These are phyloP conservation scores for Blastobotrys americana DNA, from an alignment of 805 yeast genomes.

Conservation along the genomic window DNA sequence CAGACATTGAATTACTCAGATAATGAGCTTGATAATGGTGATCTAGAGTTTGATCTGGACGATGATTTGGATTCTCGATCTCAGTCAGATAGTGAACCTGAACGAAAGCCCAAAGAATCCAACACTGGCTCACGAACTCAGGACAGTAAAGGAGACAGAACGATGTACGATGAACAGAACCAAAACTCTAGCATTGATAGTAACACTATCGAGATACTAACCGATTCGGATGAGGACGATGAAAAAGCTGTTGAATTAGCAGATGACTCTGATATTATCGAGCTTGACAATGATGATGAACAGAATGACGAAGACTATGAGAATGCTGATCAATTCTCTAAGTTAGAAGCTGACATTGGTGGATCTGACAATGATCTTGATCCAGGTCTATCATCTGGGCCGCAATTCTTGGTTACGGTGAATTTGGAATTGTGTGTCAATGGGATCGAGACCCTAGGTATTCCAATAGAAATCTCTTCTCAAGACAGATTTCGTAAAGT, in stretches of 20 bases:
- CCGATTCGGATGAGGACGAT: constrained; percentile 8
- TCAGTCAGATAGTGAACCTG: too few relatives aligned
- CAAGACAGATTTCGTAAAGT: not conserved
- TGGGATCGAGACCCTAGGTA: not conserved
- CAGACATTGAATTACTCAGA: too few relatives aligned
- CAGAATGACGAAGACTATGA: constrained; percentile 1
- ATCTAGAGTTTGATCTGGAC: too few relatives aligned
- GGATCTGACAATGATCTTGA: not conserved
- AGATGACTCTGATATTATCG: not conserved
- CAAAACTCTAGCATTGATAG: constrained; percentile 1
- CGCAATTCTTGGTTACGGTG: not conserved
- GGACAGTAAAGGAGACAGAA: too few relatives aligned
- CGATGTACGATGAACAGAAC: too few relatives aligned
- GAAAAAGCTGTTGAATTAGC: not conserved
- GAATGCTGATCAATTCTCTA: not conserved
- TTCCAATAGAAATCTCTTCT: not conserved
- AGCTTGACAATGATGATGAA: not conserved
- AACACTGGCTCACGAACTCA: too few relatives aligned
- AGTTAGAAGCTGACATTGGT: not conserved
- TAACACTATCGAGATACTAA: constrained; percentile 1
- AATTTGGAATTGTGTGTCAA: not conserved
- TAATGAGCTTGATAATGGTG: too few relatives aligned
- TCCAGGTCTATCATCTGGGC: not conserved
- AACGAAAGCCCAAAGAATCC: too few relatives aligned
- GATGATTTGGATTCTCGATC: too few relatives aligned